Percentiles rank a stretch among this genome's conserved stretches.
Conservation (phyloP, 2,329 filamentous ascomycete species). For the Paracoccidioides lutzii region DNA sequence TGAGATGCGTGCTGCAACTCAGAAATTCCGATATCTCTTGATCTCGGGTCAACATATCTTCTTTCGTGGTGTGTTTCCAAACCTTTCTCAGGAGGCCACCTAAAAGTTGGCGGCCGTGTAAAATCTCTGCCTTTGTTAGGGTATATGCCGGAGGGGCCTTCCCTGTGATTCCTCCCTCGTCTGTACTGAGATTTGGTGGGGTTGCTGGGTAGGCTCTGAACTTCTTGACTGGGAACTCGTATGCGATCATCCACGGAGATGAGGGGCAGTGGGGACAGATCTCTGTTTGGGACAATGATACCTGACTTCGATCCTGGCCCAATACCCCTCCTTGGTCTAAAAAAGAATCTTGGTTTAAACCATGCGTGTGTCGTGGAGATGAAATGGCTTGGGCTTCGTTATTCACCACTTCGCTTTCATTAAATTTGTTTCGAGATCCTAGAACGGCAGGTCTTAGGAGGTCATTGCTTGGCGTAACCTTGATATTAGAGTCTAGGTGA, state of each 20-base stretch:
- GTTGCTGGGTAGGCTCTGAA: neutral
- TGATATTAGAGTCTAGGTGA: neutral
- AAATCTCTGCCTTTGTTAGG: neutral
- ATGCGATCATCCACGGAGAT: conserved; percentile 3
- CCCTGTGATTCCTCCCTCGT: neutral
- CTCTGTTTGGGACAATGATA: conserved; percentile 15
- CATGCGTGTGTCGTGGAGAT: conserved; percentile 15
- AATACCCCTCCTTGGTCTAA: conserved; percentile 13
- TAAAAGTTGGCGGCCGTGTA: neutral
- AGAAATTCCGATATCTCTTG: neutral
- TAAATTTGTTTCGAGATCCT: neutral
- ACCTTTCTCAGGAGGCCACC: neutral
- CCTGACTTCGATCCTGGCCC: neutral
- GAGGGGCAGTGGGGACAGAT: conserved; percentile 15
- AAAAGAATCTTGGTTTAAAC: conserved; percentile 13
- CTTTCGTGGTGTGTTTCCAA: neutral
- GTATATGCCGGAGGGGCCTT: neutral
- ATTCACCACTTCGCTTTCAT: conserved; percentile 7
- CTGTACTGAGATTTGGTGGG: neutral
- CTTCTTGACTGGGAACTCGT: neutral
- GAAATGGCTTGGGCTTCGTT: conserved; percentile 22
- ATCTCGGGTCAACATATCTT: neutral
- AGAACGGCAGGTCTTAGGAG: neutral
- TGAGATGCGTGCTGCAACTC: neutral
- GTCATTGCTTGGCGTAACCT: neutral